Conservation (phyloP, 805 yeast genomes). For the Ogataea trehaloabstinens region DNA sequence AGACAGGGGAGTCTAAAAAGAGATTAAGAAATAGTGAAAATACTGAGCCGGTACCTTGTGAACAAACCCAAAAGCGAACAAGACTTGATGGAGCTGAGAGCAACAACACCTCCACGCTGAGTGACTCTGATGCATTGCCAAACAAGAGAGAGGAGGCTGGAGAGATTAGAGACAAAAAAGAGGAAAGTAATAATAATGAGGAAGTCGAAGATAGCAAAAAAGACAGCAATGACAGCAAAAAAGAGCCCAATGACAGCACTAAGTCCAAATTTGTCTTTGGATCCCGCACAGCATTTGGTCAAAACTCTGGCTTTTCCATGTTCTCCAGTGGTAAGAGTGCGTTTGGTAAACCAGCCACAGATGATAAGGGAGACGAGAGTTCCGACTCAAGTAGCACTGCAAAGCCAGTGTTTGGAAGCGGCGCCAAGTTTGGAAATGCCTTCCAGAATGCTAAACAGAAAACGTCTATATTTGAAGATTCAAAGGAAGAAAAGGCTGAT, state of each 20-base stretch:
- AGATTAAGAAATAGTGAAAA: conserved; percentile 1
- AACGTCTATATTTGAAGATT: conserved; percentile 55
- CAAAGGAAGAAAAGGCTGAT: conserved; percentile 11
- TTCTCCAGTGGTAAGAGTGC: conserved; percentile 31
- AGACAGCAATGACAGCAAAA: conserved; percentile 1
- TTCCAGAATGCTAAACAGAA: conserved; percentile 50
- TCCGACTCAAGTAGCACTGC: conserved; percentile 4
- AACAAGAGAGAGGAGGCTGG: background rate
- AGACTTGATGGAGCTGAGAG: no score
- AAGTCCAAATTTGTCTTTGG: conserved; percentile 57
- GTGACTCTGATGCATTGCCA: no score
- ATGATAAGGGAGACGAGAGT: conserved; percentile 9
- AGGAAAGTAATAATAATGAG: conserved; percentile 2
- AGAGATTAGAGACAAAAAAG: background rate
- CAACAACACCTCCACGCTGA: no score
- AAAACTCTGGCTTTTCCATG: conserved; percentile 37
- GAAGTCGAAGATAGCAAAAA: conserved; percentile 3
- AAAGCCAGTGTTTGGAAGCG: conserved; percentile 41
- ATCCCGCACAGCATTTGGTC: conserved; percentile 49
- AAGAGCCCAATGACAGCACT: conserved; percentile 1
- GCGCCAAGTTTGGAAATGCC: conserved; percentile 50
- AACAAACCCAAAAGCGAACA: background rate
- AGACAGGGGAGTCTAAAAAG: no score
- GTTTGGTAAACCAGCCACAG: conserved; percentile 29
- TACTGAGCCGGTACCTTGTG: conserved; percentile 1